Evolutionary conservation across 495 filamentous ascomycete genomes (phyloP), one percentile per base, ranked within the genome.

Genomic region (Schizothecium vesticola): DNA sequence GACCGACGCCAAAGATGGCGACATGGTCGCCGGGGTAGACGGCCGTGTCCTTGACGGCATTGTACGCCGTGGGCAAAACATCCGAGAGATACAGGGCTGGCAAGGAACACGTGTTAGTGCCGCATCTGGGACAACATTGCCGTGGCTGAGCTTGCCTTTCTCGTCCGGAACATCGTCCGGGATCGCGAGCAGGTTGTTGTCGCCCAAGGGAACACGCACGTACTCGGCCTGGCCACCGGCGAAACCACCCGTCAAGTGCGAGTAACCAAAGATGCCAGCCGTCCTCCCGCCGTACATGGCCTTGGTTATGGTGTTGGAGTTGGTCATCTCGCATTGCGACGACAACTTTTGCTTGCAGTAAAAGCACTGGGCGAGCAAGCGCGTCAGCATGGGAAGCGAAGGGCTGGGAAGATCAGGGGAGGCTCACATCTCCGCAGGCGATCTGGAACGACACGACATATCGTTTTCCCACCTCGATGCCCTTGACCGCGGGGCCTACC

Each of bases 171-270:
- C 90, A 65, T 86, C 84, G 59, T 91, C 88, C 8, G 94, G 93
- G 4, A 96, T 85, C 66, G 87, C 86, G 9, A 97, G 85, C 22
- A 96, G 82, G 71, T 96, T 97, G 69, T 89, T 86, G 62, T 96
- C 90, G n/a, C 86, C 94, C 23, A 87, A 86, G 0, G 94, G 93
- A 11, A 96, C 92, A 0, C 94, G 87, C 10, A 92, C 87, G 67
- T 93, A 96, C 77, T 97, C 94, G 11, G 93, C 90, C 75, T 96
- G 93, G 0, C 93, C 92, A 56, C 93, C 93, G 12, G 93, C 92
- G 74, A 93, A 97, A 3, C 94, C 94, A 3, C 93, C 92, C 0
- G 90, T 91, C 73, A 97, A 91, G 70, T 87, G 89, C n/a, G 82
- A 85, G 77, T 91, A 91, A 0, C 89, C 88, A 70, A 90, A 91